phyloP scores from a whole-genome alignment of 371 early-diverging fungal genomes.

The Syncephalastrum monosporum region DNA sequence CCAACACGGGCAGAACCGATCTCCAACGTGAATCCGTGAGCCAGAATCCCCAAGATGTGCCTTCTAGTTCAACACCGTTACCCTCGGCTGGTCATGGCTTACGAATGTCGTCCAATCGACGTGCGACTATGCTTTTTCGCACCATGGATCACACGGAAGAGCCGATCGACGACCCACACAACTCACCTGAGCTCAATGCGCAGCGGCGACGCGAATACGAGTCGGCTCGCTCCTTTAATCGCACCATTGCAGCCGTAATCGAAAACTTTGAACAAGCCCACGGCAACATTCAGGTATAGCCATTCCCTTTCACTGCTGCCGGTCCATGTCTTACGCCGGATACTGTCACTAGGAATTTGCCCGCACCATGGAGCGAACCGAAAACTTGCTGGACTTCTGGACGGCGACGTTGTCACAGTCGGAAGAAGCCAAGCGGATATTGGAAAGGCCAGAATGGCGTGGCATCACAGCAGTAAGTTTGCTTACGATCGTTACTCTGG shows the following conservation, averaged over 20 bases:
- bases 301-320: no score
- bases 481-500: no score
- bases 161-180: slow-evolving; percentile 31
- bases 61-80: no score
- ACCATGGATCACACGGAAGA: slow-evolving; percentile 16
- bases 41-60: no score
- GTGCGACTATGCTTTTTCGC: slow-evolving; percentile 19
- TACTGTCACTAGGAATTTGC: slow-evolving; percentile 19
- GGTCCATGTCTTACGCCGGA: neutral
- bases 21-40: no score
- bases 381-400: slow-evolving; percentile 40
- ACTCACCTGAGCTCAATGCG: slow-evolving; percentile 29
- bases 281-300: slow-evolving; percentile 18
- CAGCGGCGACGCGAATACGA: slow-evolving; percentile 30
- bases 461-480: no score
- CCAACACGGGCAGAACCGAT: no score
- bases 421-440: slow-evolving; percentile 31
- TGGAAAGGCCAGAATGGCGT: slow-evolving; percentile 33
- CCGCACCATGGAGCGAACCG: slow-evolving; percentile 34
- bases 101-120: slow-evolving; percentile 13
- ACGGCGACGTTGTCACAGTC: slow-evolving; percentile 29
- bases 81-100: slow-evolving; percentile 10
- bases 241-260: slow-evolving; percentile 19
- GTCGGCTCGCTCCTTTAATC: slow-evolving; percentile 26
- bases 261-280: slow-evolving; percentile 21